Conservation (phyloP, 2,329 filamentous ascomycete species). For the Stemphylium vesicarium region DNA sequence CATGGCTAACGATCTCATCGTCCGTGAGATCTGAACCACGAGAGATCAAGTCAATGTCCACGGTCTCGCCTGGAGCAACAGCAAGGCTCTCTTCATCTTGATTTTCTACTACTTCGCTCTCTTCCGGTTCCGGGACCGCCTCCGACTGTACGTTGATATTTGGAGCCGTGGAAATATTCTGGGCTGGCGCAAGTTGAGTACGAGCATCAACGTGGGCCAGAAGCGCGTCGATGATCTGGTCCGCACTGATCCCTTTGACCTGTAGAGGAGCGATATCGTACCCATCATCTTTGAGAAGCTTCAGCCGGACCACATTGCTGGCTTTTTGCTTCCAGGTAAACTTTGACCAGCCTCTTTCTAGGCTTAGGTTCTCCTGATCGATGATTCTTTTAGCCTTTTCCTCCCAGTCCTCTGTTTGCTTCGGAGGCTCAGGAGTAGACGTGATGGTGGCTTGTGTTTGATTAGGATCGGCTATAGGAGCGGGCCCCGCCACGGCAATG, state of each 20-base stretch:
- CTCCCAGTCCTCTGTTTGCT: neutral
- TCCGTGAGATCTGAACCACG: no score
- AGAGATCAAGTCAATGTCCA: no score
- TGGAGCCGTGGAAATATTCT: no score
- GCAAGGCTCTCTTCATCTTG: no score
- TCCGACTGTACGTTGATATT: no score
- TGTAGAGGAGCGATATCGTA: constrained; percentile 11
- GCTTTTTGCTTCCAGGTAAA: constrained; percentile 19
- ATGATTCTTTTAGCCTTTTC: neutral
- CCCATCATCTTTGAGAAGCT: constrained; percentile 19
- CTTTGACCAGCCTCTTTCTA: constrained; percentile 8
- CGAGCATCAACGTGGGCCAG: constrained; percentile 2
- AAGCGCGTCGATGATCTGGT: constrained; percentile 8
- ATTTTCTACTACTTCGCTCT: neutral
- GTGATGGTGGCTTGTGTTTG: neutral
- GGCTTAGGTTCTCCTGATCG: neutral
- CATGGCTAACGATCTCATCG: no score
- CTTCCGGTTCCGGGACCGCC: neutral
- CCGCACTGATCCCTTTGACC: neutral
- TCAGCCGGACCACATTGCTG: constrained; percentile 10
- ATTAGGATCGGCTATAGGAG: neutral
- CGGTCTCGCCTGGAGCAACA: neutral
- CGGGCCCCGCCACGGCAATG: neutral
- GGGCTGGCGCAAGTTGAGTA: neutral
- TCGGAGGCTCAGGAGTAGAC: neutral